Percentiles rank a stretch among this genome's conserved stretches.
Evolutionary conservation across 805 yeast genomes (phyloP).

Genomic region (Lachancea kluyveri): DNA sequence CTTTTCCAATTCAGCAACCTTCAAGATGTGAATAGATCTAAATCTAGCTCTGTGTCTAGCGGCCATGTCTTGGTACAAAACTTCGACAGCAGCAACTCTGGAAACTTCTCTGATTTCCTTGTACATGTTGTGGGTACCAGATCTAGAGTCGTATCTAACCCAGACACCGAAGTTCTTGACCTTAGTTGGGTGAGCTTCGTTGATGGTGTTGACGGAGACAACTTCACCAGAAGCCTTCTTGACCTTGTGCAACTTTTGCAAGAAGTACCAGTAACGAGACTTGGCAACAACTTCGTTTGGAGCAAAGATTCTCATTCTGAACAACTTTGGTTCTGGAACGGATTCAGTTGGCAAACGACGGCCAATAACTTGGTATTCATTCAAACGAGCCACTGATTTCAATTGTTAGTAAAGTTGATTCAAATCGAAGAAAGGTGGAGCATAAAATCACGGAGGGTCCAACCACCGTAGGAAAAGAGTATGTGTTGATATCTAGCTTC

Average conservation of each 20-base stretch:
- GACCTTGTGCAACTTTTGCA: constrained; percentile 98
- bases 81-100: constrained; percentile 98
- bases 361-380: constrained; percentile 99
- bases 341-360: constrained; percentile 99
- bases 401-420: constrained; percentile 3
- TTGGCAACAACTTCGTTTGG: constrained; percentile 98
- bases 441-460: too few relatives aligned
- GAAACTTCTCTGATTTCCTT: constrained; percentile 99
- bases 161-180: constrained; percentile 99
- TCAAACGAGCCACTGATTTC: constrained; percentile 92
- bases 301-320: constrained; percentile 99
- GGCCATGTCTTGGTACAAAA: constrained; percentile 99
- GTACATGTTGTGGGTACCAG: constrained; percentile 99
- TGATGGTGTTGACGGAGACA: constrained; percentile 84
- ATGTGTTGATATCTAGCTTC: too few relatives aligned
- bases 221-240: constrained; percentile 99
- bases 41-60: constrained; percentile 99
- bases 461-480: too few relatives aligned
- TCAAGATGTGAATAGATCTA: constrained; percentile 98
- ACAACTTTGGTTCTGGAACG: constrained; percentile 99
- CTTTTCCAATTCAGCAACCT: constrained; percentile 98
- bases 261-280: constrained; percentile 99
- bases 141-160: constrained; percentile 99
- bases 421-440: too few relatives aligned
- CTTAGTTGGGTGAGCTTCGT: constrained; percentile 96